Conservation (phyloP, 2,329 filamentous ascomycete species). For the Aspergillus aculeatus region DNA sequence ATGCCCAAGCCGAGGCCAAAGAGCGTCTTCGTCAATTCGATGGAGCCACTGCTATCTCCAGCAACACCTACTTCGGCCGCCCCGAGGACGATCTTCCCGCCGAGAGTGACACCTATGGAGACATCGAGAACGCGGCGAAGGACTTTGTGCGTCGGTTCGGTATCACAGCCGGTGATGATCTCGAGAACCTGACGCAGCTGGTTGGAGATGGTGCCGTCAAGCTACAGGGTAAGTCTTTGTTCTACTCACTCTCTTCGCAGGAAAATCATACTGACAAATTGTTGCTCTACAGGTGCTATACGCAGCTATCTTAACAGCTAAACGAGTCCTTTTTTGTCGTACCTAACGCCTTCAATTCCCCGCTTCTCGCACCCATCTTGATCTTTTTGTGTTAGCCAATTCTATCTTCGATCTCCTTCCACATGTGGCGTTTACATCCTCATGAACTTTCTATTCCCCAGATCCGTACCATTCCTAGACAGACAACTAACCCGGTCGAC, state of each 20-base stretch:
- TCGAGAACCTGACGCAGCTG: constrained; percentile 82
- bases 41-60: constrained; percentile 86
- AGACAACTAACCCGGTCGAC: not conserved
- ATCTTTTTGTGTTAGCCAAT: constrained; percentile 10
- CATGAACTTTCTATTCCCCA: constrained; percentile 4
- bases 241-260: not conserved
- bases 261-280: constrained; percentile 12
- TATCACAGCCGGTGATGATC: constrained; percentile 89
- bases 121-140: constrained; percentile 88
- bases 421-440: constrained; percentile 14
- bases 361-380: not conserved
- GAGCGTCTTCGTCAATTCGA: constrained; percentile 86
- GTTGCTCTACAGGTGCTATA: constrained; percentile 41
- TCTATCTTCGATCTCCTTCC: constrained; percentile 8
- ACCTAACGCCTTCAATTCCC: constrained; percentile 1
- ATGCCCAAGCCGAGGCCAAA: constrained; percentile 80
- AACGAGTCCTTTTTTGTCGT: constrained; percentile 15
- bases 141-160: constrained; percentile 95
- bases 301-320: constrained; percentile 51
- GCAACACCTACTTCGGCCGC: constrained; percentile 95
- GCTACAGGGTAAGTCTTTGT: constrained; percentile 64
- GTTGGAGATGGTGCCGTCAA: constrained; percentile 82
- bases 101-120: constrained; percentile 75
- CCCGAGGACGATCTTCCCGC: constrained; percentile 72
- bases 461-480: constrained; percentile 5